Evolutionary conservation across 1,284 basidiomycete species (phyloP).

Genomic region (Meira miltonrushii): DNA sequence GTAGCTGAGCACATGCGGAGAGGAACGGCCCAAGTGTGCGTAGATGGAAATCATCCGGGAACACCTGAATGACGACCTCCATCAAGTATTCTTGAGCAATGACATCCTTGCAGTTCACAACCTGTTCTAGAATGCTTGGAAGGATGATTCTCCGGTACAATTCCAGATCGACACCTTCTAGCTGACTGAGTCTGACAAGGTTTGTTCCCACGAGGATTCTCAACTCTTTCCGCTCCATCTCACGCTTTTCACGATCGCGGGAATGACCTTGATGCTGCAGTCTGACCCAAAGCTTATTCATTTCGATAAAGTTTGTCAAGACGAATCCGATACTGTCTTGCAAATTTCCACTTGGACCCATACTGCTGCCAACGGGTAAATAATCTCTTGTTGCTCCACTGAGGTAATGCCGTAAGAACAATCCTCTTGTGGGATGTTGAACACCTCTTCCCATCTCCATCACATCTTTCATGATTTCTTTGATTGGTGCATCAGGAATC

Average conservation of each 20-base stretch:
- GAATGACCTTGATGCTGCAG: slow-evolving; percentile 52
- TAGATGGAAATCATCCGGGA: slow-evolving; percentile 52
- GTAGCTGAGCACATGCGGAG: slow-evolving; percentile 49
- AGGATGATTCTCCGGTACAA: slow-evolving; percentile 47
- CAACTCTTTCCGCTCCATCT: slow-evolving; percentile 45
- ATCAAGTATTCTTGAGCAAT: slow-evolving; percentile 53
- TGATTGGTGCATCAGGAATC: slow-evolving; percentile 50
- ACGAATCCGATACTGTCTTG: slow-evolving; percentile 51
- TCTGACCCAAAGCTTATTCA: slow-evolving; percentile 53
- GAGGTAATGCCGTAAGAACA: slow-evolving; percentile 51
- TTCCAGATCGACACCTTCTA: slow-evolving; percentile 49
- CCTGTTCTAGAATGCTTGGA: slow-evolving; percentile 49
- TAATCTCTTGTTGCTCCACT: slow-evolving; percentile 50
- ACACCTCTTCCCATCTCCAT: slow-evolving; percentile 52
- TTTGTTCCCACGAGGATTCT: slow-evolving; percentile 52
- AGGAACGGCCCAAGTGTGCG: slow-evolving; percentile 47
- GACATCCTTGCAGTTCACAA: slow-evolving; percentile 51
- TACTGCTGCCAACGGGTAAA: slow-evolving; percentile 42
- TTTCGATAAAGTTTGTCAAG: slow-evolving; percentile 52
- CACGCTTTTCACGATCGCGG: slow-evolving; percentile 49
- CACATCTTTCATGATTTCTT: slow-evolving; percentile 52
- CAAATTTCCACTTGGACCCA: slow-evolving; percentile 45
- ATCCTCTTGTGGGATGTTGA: slow-evolving; percentile 50
- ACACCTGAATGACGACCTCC: slow-evolving; percentile 53
- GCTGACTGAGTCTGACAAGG: slow-evolving; percentile 51